Base-by-base conservation (phyloP, 495 filamentous ascomycete genomes). In the Tuber brumale region DNA sequence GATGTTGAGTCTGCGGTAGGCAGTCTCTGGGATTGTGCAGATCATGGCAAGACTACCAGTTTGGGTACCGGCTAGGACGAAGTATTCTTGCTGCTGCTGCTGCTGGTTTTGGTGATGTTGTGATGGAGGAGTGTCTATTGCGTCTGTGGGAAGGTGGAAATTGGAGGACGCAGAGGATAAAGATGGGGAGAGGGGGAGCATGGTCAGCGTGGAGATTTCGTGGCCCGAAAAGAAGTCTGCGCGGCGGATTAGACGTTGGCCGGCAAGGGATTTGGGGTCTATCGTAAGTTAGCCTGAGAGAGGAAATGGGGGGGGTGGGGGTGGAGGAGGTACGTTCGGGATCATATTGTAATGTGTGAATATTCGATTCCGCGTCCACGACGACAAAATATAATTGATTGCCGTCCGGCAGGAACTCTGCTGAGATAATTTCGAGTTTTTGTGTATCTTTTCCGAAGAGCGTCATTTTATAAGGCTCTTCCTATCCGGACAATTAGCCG, bases 251-350 rank as follows among this genome's bases (percentile, higher is more conserved):
- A 99, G 89, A 72, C 92, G 89, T 79, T 93, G 92, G 77, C 96
- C 96, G 75, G 93, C 91, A 39, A 96, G 90, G 27, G 94, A 94
- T 86, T 95, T 95, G 19, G 96, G 95, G 84, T 98, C 95, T 97
- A 76, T 74, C 69, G 1, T 45, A 69, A 73, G 71, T 72, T 27
- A 69, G 51, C 46, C n/a, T 75, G 57, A 51, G 70, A 42, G 21
- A 70, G 19, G 5, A 44, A 66, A 61, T 61, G 23, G 48, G 23
- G 23, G 48, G 21, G 8, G 39, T 5, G 31, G 43, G 35, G 27
- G 16, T 44, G 46, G 44, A 51, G 51, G 2, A 69, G 79, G 79
- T 85, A 91, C 90, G 88, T 82, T 99, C 96, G 16, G 95, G 96
- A 82, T 98, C 94, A 82, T 94, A 99, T 84, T 98, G 93, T 70